Evolutionary conservation across 2,329 filamentous ascomycete species (phyloP).

Genomic region (Ramularia endophylla): DNA sequence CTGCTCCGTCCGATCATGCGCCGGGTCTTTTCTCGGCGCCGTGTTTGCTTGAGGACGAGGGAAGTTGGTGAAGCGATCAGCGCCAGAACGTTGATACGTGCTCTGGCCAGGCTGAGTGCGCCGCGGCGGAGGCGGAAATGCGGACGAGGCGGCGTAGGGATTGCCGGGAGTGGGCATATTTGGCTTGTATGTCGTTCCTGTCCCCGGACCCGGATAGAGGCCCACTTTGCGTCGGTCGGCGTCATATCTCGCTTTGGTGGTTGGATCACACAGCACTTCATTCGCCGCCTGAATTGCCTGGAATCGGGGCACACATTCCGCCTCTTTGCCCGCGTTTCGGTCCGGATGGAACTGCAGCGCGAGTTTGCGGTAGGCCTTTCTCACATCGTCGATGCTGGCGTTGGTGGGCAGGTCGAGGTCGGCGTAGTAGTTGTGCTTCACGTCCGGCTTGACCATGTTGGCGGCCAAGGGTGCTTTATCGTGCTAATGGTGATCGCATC

Average conservation of each 20-base stretch:
- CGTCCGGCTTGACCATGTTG: conserved; percentile 32
- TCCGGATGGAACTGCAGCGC: conserved; percentile 85
- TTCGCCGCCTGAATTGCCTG: conserved; percentile 82
- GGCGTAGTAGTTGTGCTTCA: conserved; percentile 47
- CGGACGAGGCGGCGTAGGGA: conserved; percentile 35
- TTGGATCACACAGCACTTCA: conserved; percentile 62
- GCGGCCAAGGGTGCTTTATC: neutral
- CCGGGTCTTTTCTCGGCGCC: conserved; percentile 32
- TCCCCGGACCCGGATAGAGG: conserved; percentile 27
- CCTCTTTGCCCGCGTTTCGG: conserved; percentile 76
- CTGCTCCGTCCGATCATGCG: conserved; percentile 37
- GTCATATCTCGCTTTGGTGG: conserved; percentile 57
- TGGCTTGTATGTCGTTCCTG: conserved; percentile 17
- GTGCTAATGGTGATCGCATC: too few species aligned
- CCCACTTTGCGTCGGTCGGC: conserved; percentile 51
- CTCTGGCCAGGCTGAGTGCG: conserved; percentile 34
- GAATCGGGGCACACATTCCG: conserved; percentile 74
- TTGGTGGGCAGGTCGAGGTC: conserved; percentile 67
- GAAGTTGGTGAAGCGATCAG: conserved; percentile 43
- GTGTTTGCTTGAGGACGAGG: conserved; percentile 21
- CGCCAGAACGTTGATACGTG: conserved; percentile 34
- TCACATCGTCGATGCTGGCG: conserved; percentile 69
- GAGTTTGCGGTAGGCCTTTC: conserved; percentile 79
- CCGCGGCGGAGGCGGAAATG: conserved; percentile 39
- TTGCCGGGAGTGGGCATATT: conserved; percentile 28